A percentile compares a stretch with the other conserved stretches of the same genome.
phyloP scores from a whole-genome alignment of 805 yeast species.

The Yamadazyma endophytica region DNA sequence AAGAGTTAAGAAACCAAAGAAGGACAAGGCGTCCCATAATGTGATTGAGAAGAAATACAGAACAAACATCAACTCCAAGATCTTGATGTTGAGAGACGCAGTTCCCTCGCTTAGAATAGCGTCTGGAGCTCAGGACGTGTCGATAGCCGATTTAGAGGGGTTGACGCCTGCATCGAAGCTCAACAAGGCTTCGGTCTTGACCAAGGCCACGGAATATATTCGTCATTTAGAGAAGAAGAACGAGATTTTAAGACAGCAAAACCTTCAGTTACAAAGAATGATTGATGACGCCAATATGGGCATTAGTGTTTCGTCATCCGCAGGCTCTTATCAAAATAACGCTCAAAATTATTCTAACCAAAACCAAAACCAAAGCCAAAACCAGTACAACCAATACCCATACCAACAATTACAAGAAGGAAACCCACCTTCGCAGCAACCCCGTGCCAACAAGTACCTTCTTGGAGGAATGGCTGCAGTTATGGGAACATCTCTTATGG shows the following conservation, averaged over 20 bases:
- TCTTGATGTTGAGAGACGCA: constrained; percentile 64
- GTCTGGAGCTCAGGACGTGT: constrained; percentile 38
- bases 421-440: constrained; percentile 16
- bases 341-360: constrained; percentile 9
- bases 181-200: constrained; percentile 71
- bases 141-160: constrained; percentile 57
- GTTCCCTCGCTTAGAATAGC: constrained; percentile 74
- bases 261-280: constrained; percentile 35
- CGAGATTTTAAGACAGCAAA: constrained; percentile 44
- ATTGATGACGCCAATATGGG: constrained; percentile 27
- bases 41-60: constrained; percentile 79
- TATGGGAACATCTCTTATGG: constrained; percentile 58
- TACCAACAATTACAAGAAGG: constrained; percentile 2
- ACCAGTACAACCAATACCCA: background rate
- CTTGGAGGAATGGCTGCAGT: constrained; percentile 64
- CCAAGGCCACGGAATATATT: constrained; percentile 76
- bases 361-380: constrained; percentile 8
- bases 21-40: constrained; percentile 66
- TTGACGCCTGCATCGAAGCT: constrained; percentile 71
- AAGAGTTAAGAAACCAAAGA: constrained; percentile 43
- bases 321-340: too few relatives aligned
- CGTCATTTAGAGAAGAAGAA: constrained; percentile 66
- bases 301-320: constrained; percentile 4
- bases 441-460: constrained; percentile 40
- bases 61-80: constrained; percentile 70